phyloP scores from a whole-genome alignment of 2,329 filamentous ascomycete species.

The Aureobasidium sp. region DNA sequence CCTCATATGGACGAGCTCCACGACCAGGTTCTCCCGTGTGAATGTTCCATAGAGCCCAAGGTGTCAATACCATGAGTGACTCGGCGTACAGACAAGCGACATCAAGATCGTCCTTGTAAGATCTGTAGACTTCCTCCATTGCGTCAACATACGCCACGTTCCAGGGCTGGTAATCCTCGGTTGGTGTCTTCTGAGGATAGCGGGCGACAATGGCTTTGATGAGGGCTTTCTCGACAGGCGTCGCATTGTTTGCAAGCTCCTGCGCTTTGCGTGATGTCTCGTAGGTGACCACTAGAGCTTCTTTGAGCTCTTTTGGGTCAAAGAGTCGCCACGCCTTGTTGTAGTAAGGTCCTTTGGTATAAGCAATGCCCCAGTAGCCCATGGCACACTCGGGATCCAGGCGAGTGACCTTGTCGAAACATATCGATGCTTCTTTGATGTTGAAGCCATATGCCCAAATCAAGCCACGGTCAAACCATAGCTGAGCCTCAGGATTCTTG shows the following conservation, averaged over 20 bases:
- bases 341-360: conserved; percentile 65
- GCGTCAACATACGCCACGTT: conserved; percentile 54
- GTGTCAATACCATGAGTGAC: conserved; percentile 55
- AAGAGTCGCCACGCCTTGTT: conserved; percentile 72
- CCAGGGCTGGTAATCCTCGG: conserved; percentile 32
- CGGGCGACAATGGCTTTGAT: conserved; percentile 53
- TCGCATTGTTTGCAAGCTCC: conserved; percentile 28
- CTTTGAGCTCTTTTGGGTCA: conserved; percentile 49
- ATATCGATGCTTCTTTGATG: conserved; percentile 58
- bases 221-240: conserved; percentile 52
- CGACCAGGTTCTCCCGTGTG: conserved; percentile 47
- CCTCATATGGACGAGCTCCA: conserved; percentile 49
- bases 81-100: conserved; percentile 55
- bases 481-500: conserved; percentile 43
- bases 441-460: conserved; percentile 70
- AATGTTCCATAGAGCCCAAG: conserved; percentile 57
- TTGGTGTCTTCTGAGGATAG: conserved; percentile 39
- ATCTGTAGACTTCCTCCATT: conserved; percentile 47
- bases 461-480: conserved; percentile 65
- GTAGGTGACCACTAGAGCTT: conserved; percentile 42
- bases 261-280: conserved; percentile 39
- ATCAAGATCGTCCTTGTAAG: conserved; percentile 51
- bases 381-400: conserved; percentile 50
- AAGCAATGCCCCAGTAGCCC: conserved; percentile 63
- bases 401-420: conserved; percentile 52